Evolutionary conservation across 2,329 filamentous ascomycete genomes (phyloP).

Genomic region (Knoxdaviesia proteae): DNA sequence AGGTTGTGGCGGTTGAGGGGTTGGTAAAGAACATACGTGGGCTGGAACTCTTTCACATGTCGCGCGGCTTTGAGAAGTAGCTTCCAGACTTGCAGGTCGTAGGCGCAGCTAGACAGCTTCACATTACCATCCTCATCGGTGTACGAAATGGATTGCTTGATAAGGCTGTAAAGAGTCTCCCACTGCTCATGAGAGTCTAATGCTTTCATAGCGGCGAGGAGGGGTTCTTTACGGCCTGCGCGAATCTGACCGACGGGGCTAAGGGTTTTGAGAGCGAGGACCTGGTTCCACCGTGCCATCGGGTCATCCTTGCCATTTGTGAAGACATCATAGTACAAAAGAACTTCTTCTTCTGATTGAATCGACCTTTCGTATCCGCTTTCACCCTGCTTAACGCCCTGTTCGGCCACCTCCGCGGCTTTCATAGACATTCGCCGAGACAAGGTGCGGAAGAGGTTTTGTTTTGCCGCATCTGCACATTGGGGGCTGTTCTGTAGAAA

Average conservation of each 20-base stretch:
- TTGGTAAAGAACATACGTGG: conserved; percentile 5
- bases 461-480: conserved; percentile 12
- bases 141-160: conserved; percentile 19
- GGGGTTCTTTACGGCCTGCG: conserved; percentile 23
- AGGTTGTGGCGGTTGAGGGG: neutral
- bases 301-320: conserved; percentile 5
- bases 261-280: conserved; percentile 10
- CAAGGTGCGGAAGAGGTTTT: conserved; percentile 16
- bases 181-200: conserved; percentile 19
- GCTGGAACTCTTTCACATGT: conserved; percentile 1
- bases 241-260: conserved; percentile 22
- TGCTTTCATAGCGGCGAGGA: conserved; percentile 18
- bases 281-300: no score
- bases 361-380: conserved; percentile 12
- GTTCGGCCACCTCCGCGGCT: conserved; percentile 23
- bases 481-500: no score
- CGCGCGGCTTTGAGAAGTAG: conserved; percentile 12
- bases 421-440: conserved; percentile 7
- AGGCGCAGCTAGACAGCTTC: conserved; percentile 20
- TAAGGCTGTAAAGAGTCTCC: conserved; percentile 21
- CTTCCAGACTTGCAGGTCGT: conserved; percentile 18
- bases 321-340: conserved; percentile 26
- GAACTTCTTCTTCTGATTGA: conserved; percentile 26
- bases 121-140: conserved; percentile 16
- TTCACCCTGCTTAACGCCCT: conserved; percentile 8